Conservation (phyloP, 1,284 basidiomycete species). For the Fomes fomentarius region DNA sequence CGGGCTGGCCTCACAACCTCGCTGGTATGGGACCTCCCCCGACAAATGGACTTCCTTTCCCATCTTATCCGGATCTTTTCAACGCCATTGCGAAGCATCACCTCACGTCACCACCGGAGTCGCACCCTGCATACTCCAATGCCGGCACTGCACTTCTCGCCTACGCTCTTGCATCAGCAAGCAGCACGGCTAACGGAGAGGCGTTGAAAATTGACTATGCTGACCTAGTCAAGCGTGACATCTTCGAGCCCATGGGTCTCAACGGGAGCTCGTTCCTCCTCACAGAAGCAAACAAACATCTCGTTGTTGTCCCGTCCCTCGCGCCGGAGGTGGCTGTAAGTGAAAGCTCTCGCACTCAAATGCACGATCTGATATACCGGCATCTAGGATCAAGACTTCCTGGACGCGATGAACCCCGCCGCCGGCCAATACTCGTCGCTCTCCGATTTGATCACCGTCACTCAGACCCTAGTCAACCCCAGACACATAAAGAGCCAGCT, state of each 20-base stretch:
- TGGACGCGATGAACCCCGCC: slow-evolving; percentile 43
- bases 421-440: slow-evolving; percentile 55
- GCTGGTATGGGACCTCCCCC: slow-evolving; percentile 32
- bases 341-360: not conserved
- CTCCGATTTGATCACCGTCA: slow-evolving; percentile 43
- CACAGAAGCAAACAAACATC: slow-evolving; percentile 22
- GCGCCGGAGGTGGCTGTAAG: slow-evolving; percentile 25
- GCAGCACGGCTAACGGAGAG: slow-evolving; percentile 30
- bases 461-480: slow-evolving; percentile 48
- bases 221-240: slow-evolving; percentile 46
- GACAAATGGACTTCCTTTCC: slow-evolving; percentile 35
- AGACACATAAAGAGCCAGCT: slow-evolving; percentile 38
- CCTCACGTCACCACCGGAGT: slow-evolving; percentile 44
- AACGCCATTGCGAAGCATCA: slow-evolving; percentile 39
- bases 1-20: slow-evolving; percentile 41
- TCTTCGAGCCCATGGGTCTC: slow-evolving; percentile 27
- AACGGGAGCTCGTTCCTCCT: slow-evolving; percentile 28
- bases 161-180: slow-evolving; percentile 45
- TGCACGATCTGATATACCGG: not conserved
- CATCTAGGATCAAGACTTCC: slow-evolving; percentile 42
- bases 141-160: slow-evolving; percentile 46
- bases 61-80: slow-evolving; percentile 36
- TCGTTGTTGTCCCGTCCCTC: slow-evolving; percentile 23
- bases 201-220: slow-evolving; percentile 38
- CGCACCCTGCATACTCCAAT: slow-evolving; percentile 54